Evolutionary conservation across 2,329 filamentous ascomycete species (phyloP).

Genomic region (Fusarium anthophilum): DNA sequence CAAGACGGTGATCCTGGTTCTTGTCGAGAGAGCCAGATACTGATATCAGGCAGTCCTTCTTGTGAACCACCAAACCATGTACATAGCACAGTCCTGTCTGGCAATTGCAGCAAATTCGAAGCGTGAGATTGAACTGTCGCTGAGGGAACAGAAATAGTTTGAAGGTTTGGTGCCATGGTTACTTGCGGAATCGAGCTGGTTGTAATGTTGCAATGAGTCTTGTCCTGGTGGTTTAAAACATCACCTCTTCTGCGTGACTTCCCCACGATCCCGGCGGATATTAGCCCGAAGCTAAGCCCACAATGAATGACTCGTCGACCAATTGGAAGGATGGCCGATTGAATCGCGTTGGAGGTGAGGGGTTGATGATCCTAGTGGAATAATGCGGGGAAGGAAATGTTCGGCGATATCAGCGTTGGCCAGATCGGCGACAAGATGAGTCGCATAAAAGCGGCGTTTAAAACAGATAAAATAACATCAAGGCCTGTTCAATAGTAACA

Average conservation of each 20-base stretch:
- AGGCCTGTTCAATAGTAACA: no score
- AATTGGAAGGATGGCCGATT: slow-evolving; percentile 26
- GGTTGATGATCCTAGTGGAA: background rate
- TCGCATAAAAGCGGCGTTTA: background rate
- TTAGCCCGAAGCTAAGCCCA: background rate
- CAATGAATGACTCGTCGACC: background rate
- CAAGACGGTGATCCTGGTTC: slow-evolving; percentile 44
- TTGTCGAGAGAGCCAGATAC: slow-evolving; percentile 53
- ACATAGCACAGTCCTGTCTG: slow-evolving; percentile 53
- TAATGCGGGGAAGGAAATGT: slow-evolving; percentile 16
- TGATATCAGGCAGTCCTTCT: slow-evolving; percentile 56
- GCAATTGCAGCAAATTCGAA: slow-evolving; percentile 54
- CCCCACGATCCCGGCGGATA: slow-evolving; percentile 8
- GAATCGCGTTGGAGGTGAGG: background rate
- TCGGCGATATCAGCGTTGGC: slow-evolving; percentile 17
- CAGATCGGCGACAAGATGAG: background rate
- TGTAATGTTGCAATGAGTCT: background rate
- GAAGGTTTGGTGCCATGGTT: slow-evolving; percentile 10
- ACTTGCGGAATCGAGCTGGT: no score
- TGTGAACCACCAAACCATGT: slow-evolving; percentile 58
- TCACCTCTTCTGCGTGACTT: background rate
- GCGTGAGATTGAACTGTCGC: slow-evolving; percentile 56
- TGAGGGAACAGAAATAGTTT: slow-evolving; percentile 45
- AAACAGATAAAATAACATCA: background rate
- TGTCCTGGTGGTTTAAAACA: background rate